Percentiles rank a stretch among this genome's conserved stretches.
phyloP scores from a whole-genome alignment of 1,284 basidiomycete species.

The Omphalotus olearius region DNA sequence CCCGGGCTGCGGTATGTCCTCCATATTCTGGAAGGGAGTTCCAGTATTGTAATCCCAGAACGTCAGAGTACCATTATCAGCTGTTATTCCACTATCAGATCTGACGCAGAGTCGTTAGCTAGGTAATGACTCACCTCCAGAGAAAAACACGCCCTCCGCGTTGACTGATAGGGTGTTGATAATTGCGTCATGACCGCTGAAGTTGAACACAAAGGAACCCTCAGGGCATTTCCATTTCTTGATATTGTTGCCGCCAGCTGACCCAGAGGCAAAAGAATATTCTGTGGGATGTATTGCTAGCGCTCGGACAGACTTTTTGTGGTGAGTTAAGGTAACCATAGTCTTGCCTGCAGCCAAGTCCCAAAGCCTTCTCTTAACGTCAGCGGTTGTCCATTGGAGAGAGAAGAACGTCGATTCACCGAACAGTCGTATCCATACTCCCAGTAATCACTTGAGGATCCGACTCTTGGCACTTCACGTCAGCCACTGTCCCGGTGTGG shows the following conservation, averaged over 20 bases:
- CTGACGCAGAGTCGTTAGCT: constrained; percentile 14
- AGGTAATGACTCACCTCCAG: constrained; percentile 64
- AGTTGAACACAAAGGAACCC: constrained; percentile 93
- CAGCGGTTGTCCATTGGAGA: background rate
- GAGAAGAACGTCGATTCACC: constrained; percentile 41
- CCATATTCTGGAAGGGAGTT: constrained; percentile 90
- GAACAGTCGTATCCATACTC: constrained; percentile 96
- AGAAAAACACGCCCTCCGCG: constrained; percentile 94
- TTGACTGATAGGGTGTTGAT: constrained; percentile 96
- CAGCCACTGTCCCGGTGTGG: constrained; percentile 92
- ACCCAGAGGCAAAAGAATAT: constrained; percentile 93
- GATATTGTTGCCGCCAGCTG: constrained; percentile 96
- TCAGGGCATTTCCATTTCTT: constrained; percentile 99
- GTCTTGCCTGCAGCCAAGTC: constrained; percentile 98
- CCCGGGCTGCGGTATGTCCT: constrained; percentile 95
- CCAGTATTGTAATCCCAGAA: constrained; percentile 96
- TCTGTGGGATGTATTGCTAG: constrained; percentile 94
- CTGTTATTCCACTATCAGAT: constrained; percentile 32
- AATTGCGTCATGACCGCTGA: constrained; percentile 93
- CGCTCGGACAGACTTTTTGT: constrained; percentile 96
- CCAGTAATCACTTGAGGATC: constrained; percentile 98
- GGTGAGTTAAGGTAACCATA: constrained; percentile 93
- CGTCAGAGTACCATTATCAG: constrained; percentile 85
- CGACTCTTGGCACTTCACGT: constrained; percentile 92
- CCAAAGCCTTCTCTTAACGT: constrained; percentile 66